Evolutionary conservation across 2,329 filamentous ascomycete species (phyloP), one percentile per base, ranked within the genome.

Genomic region (Apiospora marii): DNA sequence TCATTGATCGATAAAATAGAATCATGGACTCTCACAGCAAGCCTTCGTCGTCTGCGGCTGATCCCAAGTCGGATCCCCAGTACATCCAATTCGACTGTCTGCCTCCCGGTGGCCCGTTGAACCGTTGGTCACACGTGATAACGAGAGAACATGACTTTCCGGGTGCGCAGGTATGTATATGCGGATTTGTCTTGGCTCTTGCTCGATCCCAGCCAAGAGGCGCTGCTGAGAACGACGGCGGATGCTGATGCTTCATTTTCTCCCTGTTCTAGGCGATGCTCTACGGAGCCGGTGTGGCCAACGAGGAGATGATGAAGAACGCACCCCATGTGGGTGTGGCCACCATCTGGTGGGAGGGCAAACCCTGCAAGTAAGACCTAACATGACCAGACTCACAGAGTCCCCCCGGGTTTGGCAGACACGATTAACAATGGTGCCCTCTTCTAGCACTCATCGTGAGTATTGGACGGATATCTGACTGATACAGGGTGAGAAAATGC

Each of bases 311-410:
- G 79, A 97, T 98, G 94, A 95, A 96, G 84, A 96, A 89, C 72
- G 93, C 93, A 70, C 94, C 96, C 16, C 96, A 98, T 75, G 93
- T 98, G 37, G 96, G 96, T 72, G 91, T 98, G 79, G 93, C 95
- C 10, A 95, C 93, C 6, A 94, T 98, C 5, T 98, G 95, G 95
- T 98, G 95, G 95, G 95, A 98, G 83, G 96, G 96, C 41, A 98
- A 98, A 81, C 94, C 96, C 49, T 98, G 95, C 90, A 98, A 98
- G 92, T 94, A 83, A 84, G 92, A 24, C 58, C 19, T 12, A 34
- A 41, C 58, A 16, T 14, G 19, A n/a, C 24, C 6, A 12, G 34
- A 24, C 30, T 41, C 41, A 13, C 34, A 64, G 8, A 37, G n/a
- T n/a, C n/a, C 5, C 58, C 19, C 19, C 58, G 19, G 4, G 22